Base-by-base conservation (phyloP, 345 rosid genomes). In the Carallia pectinifolia region DNA sequence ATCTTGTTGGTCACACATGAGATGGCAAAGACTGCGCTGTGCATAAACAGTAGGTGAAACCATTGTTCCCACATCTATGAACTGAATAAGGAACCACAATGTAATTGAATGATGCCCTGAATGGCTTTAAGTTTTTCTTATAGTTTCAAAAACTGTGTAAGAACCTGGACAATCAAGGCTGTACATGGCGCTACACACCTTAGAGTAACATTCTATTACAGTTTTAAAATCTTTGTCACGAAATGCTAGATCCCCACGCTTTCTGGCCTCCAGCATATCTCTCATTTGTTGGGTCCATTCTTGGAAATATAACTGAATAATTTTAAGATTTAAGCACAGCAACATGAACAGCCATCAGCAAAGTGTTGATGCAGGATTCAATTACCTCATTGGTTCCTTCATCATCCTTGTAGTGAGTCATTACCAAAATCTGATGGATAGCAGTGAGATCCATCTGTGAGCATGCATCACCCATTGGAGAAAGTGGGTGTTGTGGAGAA, bases 221-320 rank as follows among this genome's bases (percentile, higher is more conserved):
- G n/a, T n/a, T n/a, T n/a, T n/a, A n/a, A n/a, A n/a, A n/a, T n/a
- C n/a, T n/a, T n/a, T n/a, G n/a, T n/a, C n/a, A n/a, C n/a, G n/a
- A n/a, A n/a, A n/a, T 54, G 97, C 92, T 55, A 80, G 82, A 67
- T 94, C 98, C 4, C 97, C 98, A 62, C 85, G 85, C 76, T 90
- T 89, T 82, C 96, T 87, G 6, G 92, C 92, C 77, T 90, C 95
- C 83, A 93, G 79, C 88, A 84, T 87, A 75, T 91, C 97, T 80
- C 90, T 86, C 71, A 91, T 94, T 69, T 87, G 90, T 73, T 94
- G 93, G 39, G 95, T 78, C 98, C 97, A n/a, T n/a, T 94, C 97
- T 84, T 94, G 97, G 72, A 94, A 94, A 56, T 97, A 94, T 69
- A 91, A 80, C 93, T 87, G 74, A 38, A 75, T 30, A 77, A 59